Evolutionary conservation across 148 eudicot genomes (phyloP), one percentile per base, ranked within the genome.

Genomic region (Rheum nobile): DNA sequence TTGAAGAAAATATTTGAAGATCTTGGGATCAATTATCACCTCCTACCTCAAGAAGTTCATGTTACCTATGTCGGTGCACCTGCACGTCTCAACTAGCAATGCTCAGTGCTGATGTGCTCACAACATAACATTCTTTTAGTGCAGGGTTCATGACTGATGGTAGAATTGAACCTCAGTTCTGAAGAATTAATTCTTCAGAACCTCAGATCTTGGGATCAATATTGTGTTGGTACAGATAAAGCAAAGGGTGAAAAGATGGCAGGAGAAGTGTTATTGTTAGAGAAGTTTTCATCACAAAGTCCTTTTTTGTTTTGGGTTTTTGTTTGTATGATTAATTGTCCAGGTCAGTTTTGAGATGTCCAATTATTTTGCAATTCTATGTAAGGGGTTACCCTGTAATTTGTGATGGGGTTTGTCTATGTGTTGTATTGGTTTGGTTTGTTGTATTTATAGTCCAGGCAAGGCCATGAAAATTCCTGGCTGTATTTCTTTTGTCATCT

Each of bases 1-100:
- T 79, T 94, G 29, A 91, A 91, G 86, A 89, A 80, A 73, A 86
- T 94, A 11, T 89, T 94, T 16, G 93, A 86, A 75, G 91, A 89
- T 50, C 82, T 94, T 65, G 82, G 77, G 42, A 87, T 91, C 32
- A 76, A 69, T 31, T 91, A 88, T 80, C 80, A 76, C 73, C 97
- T 89, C 83, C 82, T 81, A 28, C 97, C 98, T 38, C 98, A 88
- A 77, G 91, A 91, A 41, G 88, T 94, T 65, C 88, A 82, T 35
- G 77, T 93, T 43, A 83, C 70, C 13, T 68, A 79, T 72, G 75
- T 72, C 34, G 84, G 81, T 31, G 55, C 84, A 6, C 83, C 86
- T 12, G 67, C 81, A 89, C 10, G 4, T 4, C 16, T 26, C 16
- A 7, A 59, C 67, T 26, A 59, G 34, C 67, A 24, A 17, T 11